Evolutionary conservation across 768 basidiomycete species (phyloP).

Genomic region (Lactifluus rugatus): DNA sequence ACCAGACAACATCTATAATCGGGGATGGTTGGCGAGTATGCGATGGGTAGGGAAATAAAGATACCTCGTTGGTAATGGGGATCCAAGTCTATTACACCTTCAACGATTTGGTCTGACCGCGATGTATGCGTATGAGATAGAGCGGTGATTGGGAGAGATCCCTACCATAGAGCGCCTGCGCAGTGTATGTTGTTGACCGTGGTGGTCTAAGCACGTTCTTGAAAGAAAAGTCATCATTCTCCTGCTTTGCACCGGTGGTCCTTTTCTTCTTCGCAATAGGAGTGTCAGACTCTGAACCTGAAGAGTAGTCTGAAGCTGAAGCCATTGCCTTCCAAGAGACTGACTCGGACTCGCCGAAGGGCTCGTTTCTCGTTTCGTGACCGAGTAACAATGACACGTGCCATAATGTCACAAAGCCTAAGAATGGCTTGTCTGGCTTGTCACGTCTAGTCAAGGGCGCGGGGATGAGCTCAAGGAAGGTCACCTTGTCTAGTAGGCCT

Average conservation of each 20-base stretch:
- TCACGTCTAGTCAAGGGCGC: neutral
- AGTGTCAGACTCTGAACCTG: constrained; percentile 10
- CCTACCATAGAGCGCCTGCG: constrained; percentile 50
- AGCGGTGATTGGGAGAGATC: neutral
- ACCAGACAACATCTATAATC: constrained; percentile 52
- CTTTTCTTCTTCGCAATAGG: constrained; percentile 12
- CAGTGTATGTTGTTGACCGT: constrained; percentile 53
- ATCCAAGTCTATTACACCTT: constrained; percentile 42
- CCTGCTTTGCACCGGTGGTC: constrained; percentile 19
- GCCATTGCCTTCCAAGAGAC: neutral
- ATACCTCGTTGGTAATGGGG: constrained; percentile 53
- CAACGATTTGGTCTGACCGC: constrained; percentile 37
- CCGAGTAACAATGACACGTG: neutral
- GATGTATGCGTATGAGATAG: neutral
- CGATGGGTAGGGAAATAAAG: constrained; percentile 24
- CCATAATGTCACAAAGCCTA: neutral
- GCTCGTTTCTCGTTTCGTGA: too few species aligned
- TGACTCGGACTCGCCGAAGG: too few species aligned
- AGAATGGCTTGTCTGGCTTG: neutral
- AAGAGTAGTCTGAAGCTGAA: constrained; percentile 12
- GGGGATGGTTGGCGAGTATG: neutral
- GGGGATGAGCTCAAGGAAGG: neutral
- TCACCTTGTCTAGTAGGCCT: neutral
- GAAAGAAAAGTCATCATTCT: constrained; percentile 19
- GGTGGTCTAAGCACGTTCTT: constrained; percentile 44